Conservation (phyloP, 2,329 filamentous ascomycete species). For the Aspergillus alliaceus region DNA sequence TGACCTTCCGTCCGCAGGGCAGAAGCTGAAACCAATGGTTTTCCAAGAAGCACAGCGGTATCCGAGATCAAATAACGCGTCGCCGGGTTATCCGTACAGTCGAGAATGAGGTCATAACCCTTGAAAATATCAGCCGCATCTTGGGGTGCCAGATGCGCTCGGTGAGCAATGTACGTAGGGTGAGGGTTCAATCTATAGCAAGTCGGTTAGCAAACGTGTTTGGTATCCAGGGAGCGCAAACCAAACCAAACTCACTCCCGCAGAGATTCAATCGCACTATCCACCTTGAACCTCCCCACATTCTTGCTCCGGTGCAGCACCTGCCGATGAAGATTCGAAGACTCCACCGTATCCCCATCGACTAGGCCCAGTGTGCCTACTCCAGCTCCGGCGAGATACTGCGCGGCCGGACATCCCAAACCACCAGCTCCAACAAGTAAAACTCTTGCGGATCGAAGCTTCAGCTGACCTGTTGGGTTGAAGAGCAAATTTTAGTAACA, state of each 20-base stretch:
- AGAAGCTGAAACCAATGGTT: slow-evolving; percentile 83
- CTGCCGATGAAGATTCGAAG: slow-evolving; percentile 90
- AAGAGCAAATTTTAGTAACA: slow-evolving; percentile 4
- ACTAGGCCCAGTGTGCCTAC: slow-evolving; percentile 80
- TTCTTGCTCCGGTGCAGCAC: slow-evolving; percentile 72
- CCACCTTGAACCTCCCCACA: slow-evolving; percentile 76
- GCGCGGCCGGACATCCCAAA: slow-evolving; percentile 84
- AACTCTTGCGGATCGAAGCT: slow-evolving; percentile 67
- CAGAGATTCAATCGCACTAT: slow-evolving; percentile 67
- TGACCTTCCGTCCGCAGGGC: slow-evolving; percentile 88
- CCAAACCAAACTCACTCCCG: slow-evolving; percentile 46
- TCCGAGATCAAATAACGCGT: slow-evolving; percentile 93
- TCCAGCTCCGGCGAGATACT: slow-evolving; percentile 90
- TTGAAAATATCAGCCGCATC: slow-evolving; percentile 67
- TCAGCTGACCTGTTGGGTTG: slow-evolving; percentile 65
- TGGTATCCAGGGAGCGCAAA: no score
- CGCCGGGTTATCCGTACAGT: slow-evolving; percentile 92
- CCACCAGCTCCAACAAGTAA: slow-evolving; percentile 86
- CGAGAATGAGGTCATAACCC: slow-evolving; percentile 79
- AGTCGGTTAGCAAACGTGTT: slow-evolving; percentile 10
- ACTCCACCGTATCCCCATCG: slow-evolving; percentile 84
- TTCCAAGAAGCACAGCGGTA: slow-evolving; percentile 74
- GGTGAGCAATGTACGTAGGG: slow-evolving; percentile 63
- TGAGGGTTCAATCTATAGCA: slow-evolving; percentile 70
- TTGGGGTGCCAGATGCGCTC: slow-evolving; percentile 64